Percentiles rank a stretch among this genome's conserved stretches.
These are phyloP conservation scores for Naganishia cerealis DNA, from an alignment of 1,284 basidiomycete species.

Conservation along the genomic window DNA sequence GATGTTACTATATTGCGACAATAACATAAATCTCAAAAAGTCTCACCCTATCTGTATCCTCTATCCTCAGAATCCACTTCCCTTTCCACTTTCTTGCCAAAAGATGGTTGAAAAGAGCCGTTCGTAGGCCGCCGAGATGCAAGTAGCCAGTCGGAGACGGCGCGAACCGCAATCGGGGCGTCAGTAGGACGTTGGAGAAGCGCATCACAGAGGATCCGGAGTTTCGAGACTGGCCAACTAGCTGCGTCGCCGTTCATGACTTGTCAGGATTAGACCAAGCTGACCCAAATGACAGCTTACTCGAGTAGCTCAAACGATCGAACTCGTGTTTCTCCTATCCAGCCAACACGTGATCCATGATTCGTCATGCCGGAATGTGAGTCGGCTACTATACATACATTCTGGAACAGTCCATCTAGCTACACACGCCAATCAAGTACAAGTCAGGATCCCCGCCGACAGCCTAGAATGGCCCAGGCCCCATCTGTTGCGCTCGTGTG, in stretches of 20 bases:
- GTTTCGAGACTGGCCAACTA: not conserved
- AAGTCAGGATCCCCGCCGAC: not conserved
- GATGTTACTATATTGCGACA: not conserved
- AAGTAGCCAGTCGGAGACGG: constrained; percentile 93
- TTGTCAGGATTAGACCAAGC: not conserved
- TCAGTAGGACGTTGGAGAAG: not conserved
- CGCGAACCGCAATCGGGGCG: constrained; percentile 73
- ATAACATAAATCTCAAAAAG: constrained; percentile 20
- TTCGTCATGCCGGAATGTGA: not conserved
- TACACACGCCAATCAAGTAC: not conserved
- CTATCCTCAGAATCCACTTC: constrained; percentile 83
- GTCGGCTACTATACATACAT: not conserved
- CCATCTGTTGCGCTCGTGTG: constrained; percentile 24
- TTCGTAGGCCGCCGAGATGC: constrained; percentile 93
- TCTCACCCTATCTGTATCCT: constrained; percentile 86
- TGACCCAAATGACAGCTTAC: not conserved
- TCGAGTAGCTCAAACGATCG: not conserved
- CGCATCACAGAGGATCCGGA: not conserved
- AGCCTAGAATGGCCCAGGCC: constrained; percentile 25
- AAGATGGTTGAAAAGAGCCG: constrained; percentile 89
- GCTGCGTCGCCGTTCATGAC: not conserved
- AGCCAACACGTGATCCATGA: constrained; percentile 6
- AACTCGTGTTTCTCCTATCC: not conserved
- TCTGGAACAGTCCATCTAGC: not conserved
- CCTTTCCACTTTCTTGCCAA: constrained; percentile 77